Evolutionary conservation across 2,329 filamentous ascomycete genomes (phyloP).

Genomic region (Sporothrix inflata): DNA sequence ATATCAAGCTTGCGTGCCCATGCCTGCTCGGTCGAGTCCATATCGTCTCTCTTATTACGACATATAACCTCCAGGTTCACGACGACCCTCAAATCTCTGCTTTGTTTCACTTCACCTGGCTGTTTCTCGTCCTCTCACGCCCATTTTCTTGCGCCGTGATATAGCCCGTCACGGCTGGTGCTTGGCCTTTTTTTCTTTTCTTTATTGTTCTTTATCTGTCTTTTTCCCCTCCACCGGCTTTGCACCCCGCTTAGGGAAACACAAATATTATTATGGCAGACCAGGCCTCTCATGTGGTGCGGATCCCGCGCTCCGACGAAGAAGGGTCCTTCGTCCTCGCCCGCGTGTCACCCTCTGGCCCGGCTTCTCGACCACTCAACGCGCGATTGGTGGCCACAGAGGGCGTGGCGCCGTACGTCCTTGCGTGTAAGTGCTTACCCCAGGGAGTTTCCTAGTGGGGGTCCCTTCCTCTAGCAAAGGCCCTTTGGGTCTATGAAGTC

Average conservation of each 20-base stretch:
- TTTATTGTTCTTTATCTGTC: neutral
- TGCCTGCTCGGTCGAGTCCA: conserved; percentile 4
- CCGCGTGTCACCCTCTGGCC: conserved; percentile 55
- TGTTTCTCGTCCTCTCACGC: neutral
- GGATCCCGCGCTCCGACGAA: conserved; percentile 60
- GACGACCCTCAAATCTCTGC: conserved; percentile 27
- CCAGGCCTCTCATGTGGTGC: conserved; percentile 50
- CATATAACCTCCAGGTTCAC: conserved; percentile 17
- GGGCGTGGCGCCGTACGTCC: conserved; percentile 61
- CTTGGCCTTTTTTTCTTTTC: neutral
- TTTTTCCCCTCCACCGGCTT: neutral
- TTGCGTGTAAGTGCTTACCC: conserved; percentile 53
- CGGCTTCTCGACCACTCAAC: conserved; percentile 57
- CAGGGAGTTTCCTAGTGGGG: neutral
- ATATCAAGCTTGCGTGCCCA: neutral
- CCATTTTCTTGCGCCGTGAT: conserved; percentile 2
- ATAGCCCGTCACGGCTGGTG: conserved; percentile 3
- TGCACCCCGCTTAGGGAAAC: neutral
- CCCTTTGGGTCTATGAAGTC: too few relatives aligned
- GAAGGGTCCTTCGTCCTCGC: conserved; percentile 62
- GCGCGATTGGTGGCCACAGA: conserved; percentile 71
- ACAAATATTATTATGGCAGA: conserved; percentile 23
- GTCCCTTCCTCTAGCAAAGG: neutral
- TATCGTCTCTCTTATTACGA: neutral
- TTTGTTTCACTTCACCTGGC: conserved; percentile 24